These are phyloP conservation scores for Stemphylium beticola DNA, from an alignment of 2,329 filamentous ascomycete species.

Conservation along the genomic window DNA sequence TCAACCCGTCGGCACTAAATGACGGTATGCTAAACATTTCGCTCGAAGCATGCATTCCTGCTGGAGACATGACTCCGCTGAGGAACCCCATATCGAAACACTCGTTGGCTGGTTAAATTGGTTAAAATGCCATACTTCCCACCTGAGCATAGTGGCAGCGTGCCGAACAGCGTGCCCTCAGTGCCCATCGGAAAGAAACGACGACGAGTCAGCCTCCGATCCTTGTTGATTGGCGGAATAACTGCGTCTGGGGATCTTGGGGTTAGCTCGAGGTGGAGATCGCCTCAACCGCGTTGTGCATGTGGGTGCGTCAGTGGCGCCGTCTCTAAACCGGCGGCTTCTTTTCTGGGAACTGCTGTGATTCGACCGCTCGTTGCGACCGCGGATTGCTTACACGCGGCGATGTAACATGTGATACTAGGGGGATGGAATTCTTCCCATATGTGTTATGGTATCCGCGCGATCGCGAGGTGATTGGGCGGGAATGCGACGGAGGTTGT, in stretches of 20 bases:
- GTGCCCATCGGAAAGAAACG: slow-evolving; percentile 9
- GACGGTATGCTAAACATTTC: neutral
- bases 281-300: slow-evolving; percentile 20
- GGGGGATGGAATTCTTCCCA: neutral
- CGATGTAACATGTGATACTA: slow-evolving; percentile 5
- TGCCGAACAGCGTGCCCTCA: slow-evolving; percentile 3
- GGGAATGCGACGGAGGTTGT: neutral
- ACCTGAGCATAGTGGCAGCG: slow-evolving; percentile 5
- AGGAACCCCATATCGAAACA: slow-evolving; percentile 1
- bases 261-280: slow-evolving; percentile 12
- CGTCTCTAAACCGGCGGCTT: slow-evolving; percentile 5
- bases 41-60: slow-evolving; percentile 5
- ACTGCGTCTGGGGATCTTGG: slow-evolving; percentile 12
- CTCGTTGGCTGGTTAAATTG: slow-evolving; percentile 12
- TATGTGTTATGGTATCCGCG: slow-evolving; percentile 4
- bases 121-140: slow-evolving; percentile 6
- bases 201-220: slow-evolving; percentile 5
- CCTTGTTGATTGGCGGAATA: slow-evolving; percentile 18
- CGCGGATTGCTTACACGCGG: neutral
- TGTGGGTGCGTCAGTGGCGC: slow-evolving; percentile 16
- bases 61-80: slow-evolving; percentile 16
- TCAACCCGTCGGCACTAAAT: neutral
- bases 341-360: neutral
- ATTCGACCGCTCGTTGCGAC: slow-evolving; percentile 37
- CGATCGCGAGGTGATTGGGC: neutral